Percentiles rank a stretch among this genome's conserved stretches.
These are phyloP conservation scores for Trichoderma virens DNA, from an alignment of 495 filamentous ascomycete species.

Conservation along the genomic window DNA sequence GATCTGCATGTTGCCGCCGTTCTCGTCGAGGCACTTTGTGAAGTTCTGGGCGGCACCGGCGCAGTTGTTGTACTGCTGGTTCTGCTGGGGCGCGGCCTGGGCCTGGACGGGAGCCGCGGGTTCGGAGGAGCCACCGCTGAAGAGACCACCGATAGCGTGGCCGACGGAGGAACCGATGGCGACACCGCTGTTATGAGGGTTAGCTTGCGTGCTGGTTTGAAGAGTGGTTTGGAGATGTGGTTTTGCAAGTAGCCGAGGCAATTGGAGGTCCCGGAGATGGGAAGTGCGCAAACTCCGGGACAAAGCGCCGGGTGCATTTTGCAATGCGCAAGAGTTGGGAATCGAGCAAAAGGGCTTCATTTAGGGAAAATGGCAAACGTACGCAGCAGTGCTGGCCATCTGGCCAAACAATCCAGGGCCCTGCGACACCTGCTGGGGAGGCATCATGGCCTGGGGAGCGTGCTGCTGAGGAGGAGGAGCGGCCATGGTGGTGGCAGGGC, in stretches of 20 bases:
- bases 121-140: slow-evolving; percentile 58
- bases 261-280: too few species aligned
- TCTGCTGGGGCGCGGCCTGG: slow-evolving; percentile 29
- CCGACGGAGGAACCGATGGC: slow-evolving; percentile 92
- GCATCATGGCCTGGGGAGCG: slow-evolving; percentile 52
- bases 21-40: slow-evolving; percentile 91
- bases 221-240: slow-evolving; percentile 8
- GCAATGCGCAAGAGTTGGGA: too few species aligned
- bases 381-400: slow-evolving; percentile 84
- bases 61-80: slow-evolving; percentile 50
- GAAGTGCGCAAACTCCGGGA: too few species aligned
- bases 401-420: slow-evolving; percentile 73
- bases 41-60: slow-evolving; percentile 73
- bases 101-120: slow-evolving; percentile 56
- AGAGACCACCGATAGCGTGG: slow-evolving; percentile 83
- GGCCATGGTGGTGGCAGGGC: slow-evolving; percentile 11
- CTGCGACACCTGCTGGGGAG: slow-evolving; percentile 44
- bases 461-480: slow-evolving; percentile 40
- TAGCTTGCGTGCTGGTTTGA: too few species aligned
- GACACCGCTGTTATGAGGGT: slow-evolving; percentile 59
- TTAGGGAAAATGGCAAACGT: slow-evolving; percentile 28
- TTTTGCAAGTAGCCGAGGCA: neutral
- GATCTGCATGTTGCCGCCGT: slow-evolving; percentile 86
- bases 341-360: neutral
- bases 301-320: too few species aligned